phyloP scores from a whole-genome alignment of 139 green algal species.

The Chlamydomonas incerta region DNA sequence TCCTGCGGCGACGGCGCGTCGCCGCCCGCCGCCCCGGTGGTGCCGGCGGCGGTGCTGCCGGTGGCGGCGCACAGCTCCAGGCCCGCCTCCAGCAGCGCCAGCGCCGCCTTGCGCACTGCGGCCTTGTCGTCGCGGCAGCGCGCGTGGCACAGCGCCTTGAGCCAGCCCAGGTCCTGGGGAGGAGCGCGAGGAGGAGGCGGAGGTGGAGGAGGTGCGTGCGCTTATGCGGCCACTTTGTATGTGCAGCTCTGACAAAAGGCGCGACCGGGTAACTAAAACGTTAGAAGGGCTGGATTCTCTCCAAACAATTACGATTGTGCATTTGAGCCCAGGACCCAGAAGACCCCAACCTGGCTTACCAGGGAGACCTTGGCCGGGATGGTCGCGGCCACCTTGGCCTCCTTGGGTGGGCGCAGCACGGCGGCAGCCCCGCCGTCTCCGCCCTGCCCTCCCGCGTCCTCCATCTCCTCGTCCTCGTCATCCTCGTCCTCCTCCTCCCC shows the following conservation, averaged over 20 bases:
- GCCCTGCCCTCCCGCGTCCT: not conserved
- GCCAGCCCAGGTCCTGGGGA: constrained; percentile 61
- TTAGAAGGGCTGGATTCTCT: no score
- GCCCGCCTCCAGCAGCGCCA: constrained; percentile 76
- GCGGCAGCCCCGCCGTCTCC: not conserved
- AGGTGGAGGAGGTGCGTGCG: not conserved
- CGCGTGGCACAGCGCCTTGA: constrained; percentile 60
- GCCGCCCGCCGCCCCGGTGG: not conserved
- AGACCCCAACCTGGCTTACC: no score
- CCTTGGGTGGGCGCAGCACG: constrained; percentile 4
- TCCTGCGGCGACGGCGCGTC: constrained; percentile 45
- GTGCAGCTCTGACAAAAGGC: not conserved
- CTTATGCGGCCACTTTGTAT: no score
- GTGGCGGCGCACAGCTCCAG: constrained; percentile 59
- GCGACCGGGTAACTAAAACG: no score
- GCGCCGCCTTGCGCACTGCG: constrained; percentile 72
- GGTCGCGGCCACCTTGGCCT: constrained; percentile 16
- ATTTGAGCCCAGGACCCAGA: no score
- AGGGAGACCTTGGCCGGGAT: constrained; percentile 3
- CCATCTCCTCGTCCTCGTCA: not conserved
- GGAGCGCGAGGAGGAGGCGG: not conserved
- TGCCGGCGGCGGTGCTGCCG: not conserved
- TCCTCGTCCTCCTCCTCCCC: constrained; percentile 26
- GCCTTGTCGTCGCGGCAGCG: constrained; percentile 79
- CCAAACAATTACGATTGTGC: no score